Percentiles rank a stretch among this genome's conserved stretches.
Conservation (phyloP, 768 basidiomycete species). For the Leccinum truebloodii region DNA sequence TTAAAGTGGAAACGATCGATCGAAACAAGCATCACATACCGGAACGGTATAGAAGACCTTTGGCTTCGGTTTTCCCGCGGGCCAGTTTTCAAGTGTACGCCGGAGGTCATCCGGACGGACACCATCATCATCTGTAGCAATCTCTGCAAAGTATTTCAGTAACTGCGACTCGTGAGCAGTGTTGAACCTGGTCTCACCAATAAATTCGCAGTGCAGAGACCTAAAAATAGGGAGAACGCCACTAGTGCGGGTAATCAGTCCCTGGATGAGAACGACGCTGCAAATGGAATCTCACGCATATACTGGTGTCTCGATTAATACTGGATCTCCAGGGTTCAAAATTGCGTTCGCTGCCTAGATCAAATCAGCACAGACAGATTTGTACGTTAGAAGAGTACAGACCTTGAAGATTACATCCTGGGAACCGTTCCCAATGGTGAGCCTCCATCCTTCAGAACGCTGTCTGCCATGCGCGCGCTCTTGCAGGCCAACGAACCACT, state of each 20-base stretch:
- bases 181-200: constrained; percentile 44
- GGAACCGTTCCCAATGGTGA: constrained; percentile 80
- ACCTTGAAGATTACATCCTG: constrained; percentile 93
- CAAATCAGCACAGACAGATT: constrained; percentile 12
- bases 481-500: constrained; percentile 77
- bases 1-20: constrained; percentile 4
- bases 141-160: constrained; percentile 49
- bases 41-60: constrained; percentile 82
- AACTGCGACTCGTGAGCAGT: background rate
- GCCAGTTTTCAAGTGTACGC: constrained; percentile 73
- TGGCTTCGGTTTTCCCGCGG: constrained; percentile 65
- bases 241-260: constrained; percentile 34
- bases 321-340: constrained; percentile 74
- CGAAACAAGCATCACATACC: constrained; percentile 38
- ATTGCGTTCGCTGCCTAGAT: constrained; percentile 67
- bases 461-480: constrained; percentile 64
- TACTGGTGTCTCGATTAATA: constrained; percentile 81
- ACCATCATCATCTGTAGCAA: constrained; percentile 74
- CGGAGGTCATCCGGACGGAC: constrained; percentile 62
- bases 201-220: constrained; percentile 53
- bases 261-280: constrained; percentile 15
- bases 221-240: constrained; percentile 68
- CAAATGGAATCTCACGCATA: constrained; percentile 55
- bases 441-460: constrained; percentile 65
- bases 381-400: background rate